A percentile compares a stretch with the other conserved stretches of the same genome.
Evolutionary conservation across 2,329 filamentous ascomycete species (phyloP).

Genomic region (Xylariaceae sp.): DNA sequence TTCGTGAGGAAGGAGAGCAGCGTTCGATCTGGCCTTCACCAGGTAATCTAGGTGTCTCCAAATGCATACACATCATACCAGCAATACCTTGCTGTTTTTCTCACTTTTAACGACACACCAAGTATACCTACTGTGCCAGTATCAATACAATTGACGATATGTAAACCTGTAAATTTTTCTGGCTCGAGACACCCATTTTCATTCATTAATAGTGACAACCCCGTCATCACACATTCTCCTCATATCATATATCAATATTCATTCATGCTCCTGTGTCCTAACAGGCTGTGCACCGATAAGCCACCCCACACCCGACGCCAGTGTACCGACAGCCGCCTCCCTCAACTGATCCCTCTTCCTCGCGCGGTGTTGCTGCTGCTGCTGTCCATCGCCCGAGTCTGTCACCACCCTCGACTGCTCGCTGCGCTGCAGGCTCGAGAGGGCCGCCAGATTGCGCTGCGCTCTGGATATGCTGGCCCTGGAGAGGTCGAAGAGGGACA

Average conservation of each 20-base stretch:
- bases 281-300: conserved; percentile 52
- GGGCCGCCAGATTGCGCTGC: conserved; percentile 50
- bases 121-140: no score
- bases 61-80: no score
- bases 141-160: no score
- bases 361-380: conserved; percentile 32
- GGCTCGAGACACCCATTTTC: no score
- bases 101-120: no score
- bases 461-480: conserved; percentile 55
- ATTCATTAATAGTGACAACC: no score
- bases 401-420: conserved; percentile 35
- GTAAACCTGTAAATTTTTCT: no score
- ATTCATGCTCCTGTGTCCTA: conserved; percentile 24
- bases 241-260: conserved; percentile 16
- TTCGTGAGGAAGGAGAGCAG: no score
- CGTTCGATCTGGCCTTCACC: no score
- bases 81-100: no score
- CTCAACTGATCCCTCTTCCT: conserved; percentile 68
- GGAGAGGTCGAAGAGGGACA: conserved; percentile 61
- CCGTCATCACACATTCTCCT: conserved; percentile 3
- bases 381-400: conserved; percentile 25
- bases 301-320: conserved; percentile 64
- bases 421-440: conserved; percentile 47
- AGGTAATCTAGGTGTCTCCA: no score
- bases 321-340: conserved; percentile 60